These are phyloP conservation scores for Calonectria honghensis DNA, from an alignment of 2,329 filamentous ascomycete genomes.

Conservation along the genomic window DNA sequence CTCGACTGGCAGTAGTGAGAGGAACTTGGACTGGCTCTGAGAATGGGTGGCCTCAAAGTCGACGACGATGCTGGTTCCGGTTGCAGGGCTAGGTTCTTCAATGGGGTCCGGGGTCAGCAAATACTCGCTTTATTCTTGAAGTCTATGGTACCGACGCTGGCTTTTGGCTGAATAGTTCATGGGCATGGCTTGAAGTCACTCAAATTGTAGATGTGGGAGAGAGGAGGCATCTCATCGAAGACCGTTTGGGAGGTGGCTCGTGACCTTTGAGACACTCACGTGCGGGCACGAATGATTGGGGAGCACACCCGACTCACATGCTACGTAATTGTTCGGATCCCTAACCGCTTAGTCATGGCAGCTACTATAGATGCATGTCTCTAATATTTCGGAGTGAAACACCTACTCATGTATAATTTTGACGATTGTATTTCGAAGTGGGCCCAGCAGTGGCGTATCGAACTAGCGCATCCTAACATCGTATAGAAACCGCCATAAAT, in stretches of 20 bases:
- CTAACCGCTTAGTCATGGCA: neutral
- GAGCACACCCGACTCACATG: constrained; percentile 5
- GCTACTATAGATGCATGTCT: no score
- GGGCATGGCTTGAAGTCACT: constrained; percentile 1
- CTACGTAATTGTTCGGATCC: neutral
- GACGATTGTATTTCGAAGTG: no score
- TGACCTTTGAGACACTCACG: neutral
- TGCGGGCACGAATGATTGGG: constrained; percentile 12
- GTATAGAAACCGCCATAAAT: neutral
- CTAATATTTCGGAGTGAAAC: neutral
- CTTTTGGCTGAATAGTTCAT: neutral
- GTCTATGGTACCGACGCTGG: neutral
- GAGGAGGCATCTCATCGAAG: neutral
- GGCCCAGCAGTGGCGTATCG: neutral
- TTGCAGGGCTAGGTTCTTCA: no score
- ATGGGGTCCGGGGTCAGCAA: no score
- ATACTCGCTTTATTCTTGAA: no score
- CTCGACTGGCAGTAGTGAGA: neutral
- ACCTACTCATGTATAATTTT: neutral
- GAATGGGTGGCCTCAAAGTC: neutral
- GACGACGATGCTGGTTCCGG: no score
- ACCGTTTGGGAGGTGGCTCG: constrained; percentile 10
- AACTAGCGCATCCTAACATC: neutral
- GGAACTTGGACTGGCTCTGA: neutral
- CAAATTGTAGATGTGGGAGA: neutral